These are phyloP conservation scores for Paraleonurus japonicus DNA, from an alignment of 257 asterid species.

Conservation along the genomic window DNA sequence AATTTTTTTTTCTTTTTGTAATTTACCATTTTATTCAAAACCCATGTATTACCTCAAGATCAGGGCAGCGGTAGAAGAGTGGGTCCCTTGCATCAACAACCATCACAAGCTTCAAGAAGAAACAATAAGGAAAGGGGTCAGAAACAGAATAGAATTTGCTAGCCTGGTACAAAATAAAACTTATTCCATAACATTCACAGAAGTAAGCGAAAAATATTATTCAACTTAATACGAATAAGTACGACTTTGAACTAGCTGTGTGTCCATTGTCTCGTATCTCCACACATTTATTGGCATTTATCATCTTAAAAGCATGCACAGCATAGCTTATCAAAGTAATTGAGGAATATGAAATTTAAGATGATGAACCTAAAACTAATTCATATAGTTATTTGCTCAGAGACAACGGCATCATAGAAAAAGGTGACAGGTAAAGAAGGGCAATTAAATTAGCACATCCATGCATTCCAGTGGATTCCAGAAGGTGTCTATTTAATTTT, in stretches of 20 bases:
- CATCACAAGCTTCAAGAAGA: constrained; percentile 71
- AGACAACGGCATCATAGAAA: not conserved
- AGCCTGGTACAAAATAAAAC: not conserved
- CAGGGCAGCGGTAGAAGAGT: constrained; percentile 95
- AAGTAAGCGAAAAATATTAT: not conserved
- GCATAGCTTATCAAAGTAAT: constrained; percentile 5
- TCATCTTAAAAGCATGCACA: constrained; percentile 9
- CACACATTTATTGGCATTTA: not conserved
- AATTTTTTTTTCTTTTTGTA: not conserved
- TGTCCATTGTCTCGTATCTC: not conserved
- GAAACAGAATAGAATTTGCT: constrained; percentile 2
- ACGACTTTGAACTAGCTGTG: not conserved
- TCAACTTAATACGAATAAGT: not conserved
- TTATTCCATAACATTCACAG: not conserved
- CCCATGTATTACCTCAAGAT: constrained; percentile 72
- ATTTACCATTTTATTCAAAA: not conserved
- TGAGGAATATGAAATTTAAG: not conserved
- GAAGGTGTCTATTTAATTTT: not conserved
- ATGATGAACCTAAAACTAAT: not conserved
- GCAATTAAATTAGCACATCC: not conserved
- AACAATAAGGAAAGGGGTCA: constrained; percentile 31
- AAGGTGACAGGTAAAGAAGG: not conserved
- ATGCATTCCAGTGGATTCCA: constrained; percentile 4
- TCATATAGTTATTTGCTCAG: not conserved
- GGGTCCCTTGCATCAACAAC: constrained; percentile 99